Conservation (phyloP, 192 early-diverging fungal genomes). For the Helicostylum pulchrum region DNA sequence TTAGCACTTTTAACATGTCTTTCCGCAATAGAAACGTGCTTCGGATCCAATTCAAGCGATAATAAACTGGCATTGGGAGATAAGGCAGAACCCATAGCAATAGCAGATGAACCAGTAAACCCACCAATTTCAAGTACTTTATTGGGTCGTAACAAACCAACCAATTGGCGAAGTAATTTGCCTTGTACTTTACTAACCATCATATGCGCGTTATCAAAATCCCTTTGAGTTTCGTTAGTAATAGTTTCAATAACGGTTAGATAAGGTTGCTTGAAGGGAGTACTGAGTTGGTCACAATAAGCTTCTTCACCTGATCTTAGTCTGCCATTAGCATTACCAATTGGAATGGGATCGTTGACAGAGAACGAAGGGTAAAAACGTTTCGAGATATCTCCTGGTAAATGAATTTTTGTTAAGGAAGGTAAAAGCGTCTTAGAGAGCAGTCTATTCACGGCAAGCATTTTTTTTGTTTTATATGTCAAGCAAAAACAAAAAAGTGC, state of each 20-base stretch:
- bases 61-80: slow-evolving; percentile 32
- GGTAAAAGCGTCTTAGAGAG: no score
- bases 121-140: slow-evolving; percentile 64
- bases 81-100: slow-evolving; percentile 68
- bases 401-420: no score
- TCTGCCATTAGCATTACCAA: slow-evolving; percentile 8
- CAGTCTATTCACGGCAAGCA: no score
- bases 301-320: slow-evolving; percentile 17
- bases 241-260: not conserved
- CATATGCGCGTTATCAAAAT: slow-evolving; percentile 33
- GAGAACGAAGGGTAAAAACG: not conserved
- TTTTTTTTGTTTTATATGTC: no score
- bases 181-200: slow-evolving; percentile 51
- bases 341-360: not conserved
- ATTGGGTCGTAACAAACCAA: slow-evolving; percentile 46
- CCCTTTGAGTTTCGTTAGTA: not conserved
- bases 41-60: slow-evolving; percentile 54
- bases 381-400: no score
- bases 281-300: slow-evolving; percentile 8
- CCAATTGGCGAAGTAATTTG: slow-evolving; percentile 45
- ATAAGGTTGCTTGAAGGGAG: not conserved
- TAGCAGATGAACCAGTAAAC: slow-evolving; percentile 62
- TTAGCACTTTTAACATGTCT: slow-evolving; percentile 36
- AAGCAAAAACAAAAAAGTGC: no score
- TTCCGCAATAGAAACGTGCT: slow-evolving; percentile 44